Conservation (phyloP, 2,329 filamentous ascomycete species). For the Colletotrichum liriopes region DNA sequence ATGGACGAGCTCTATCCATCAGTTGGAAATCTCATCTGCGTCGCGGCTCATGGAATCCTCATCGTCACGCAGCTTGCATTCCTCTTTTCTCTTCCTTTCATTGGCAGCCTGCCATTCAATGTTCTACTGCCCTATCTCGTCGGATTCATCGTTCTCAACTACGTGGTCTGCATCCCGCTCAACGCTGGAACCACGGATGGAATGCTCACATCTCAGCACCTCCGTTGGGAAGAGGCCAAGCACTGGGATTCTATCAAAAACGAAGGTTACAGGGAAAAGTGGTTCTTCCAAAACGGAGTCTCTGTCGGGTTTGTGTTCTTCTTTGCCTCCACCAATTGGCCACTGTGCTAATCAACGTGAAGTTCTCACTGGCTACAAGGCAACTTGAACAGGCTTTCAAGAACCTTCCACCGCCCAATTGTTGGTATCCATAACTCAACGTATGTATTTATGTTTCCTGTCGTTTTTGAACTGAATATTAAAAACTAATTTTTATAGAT, state of each 20-base stretch:
- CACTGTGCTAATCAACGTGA: neutral
- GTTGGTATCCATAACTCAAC: slow-evolving; percentile 84
- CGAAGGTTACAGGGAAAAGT: slow-evolving; percentile 74
- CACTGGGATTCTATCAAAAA: slow-evolving; percentile 29
- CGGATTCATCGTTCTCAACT: slow-evolving; percentile 66
- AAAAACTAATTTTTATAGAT: slow-evolving; percentile 46
- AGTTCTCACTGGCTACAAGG: slow-evolving; percentile 74
- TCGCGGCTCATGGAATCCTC: slow-evolving; percentile 73
- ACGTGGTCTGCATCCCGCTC: slow-evolving; percentile 62
- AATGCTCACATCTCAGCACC: slow-evolving; percentile 63
- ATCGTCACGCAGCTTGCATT: slow-evolving; percentile 72
- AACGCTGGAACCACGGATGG: slow-evolving; percentile 64
- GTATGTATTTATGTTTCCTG: neutral
- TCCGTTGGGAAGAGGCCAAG: slow-evolving; percentile 60
- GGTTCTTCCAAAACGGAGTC: slow-evolving; percentile 87
- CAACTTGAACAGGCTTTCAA: slow-evolving; percentile 79
- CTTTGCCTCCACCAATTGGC: no score
- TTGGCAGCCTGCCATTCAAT: slow-evolving; percentile 63
- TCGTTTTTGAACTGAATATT: neutral
- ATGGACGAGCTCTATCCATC: slow-evolving; percentile 78
- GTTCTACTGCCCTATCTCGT: slow-evolving; percentile 56
- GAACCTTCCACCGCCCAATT: slow-evolving; percentile 80
- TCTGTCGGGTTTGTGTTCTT: slow-evolving; percentile 67
- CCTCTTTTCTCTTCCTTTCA: slow-evolving; percentile 69
- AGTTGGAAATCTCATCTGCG: slow-evolving; percentile 67